phyloP scores from a whole-genome alignment of 345 rosid species.

The Boechera divaricarpa region DNA sequence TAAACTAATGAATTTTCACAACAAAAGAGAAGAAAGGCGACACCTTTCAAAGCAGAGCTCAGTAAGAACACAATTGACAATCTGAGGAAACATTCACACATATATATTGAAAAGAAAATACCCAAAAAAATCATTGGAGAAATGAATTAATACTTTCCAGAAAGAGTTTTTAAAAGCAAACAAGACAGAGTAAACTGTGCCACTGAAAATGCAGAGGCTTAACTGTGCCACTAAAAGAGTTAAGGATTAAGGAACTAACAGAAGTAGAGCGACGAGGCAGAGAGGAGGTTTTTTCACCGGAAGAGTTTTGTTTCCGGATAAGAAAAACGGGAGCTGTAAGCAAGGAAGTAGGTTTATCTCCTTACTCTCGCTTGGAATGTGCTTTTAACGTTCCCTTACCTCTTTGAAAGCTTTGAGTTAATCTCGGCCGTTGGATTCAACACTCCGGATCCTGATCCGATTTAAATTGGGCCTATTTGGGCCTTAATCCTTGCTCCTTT shows the following conservation, averaged over 20 bases:
- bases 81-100: neutral
- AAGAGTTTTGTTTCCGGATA: constrained; percentile 36
- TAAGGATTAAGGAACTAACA: constrained; percentile 23
- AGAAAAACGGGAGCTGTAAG: constrained; percentile 12
- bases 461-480: constrained; percentile 27
- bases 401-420: constrained; percentile 40
- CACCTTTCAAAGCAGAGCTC: constrained; percentile 1
- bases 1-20: neutral
- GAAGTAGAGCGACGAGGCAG: neutral
- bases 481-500: neutral
- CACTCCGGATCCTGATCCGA: constrained; percentile 26
- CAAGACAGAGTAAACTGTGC: neutral
- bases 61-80: neutral
- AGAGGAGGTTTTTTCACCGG: neutral
- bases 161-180: neutral
- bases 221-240: neutral
- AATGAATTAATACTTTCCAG: neutral
- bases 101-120: neutral
- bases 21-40: constrained; percentile 19
- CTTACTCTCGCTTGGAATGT: constrained; percentile 11
- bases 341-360: constrained; percentile 41
- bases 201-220: constrained; percentile 5
- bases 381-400: constrained; percentile 32
- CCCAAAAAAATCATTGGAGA: neutral
- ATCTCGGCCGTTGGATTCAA: constrained; percentile 54